A percentile compares a stretch with the other conserved stretches of the same genome.
Evolutionary conservation across 179 eudicot species (phyloP).

Genomic region (Spergularia azorica): DNA sequence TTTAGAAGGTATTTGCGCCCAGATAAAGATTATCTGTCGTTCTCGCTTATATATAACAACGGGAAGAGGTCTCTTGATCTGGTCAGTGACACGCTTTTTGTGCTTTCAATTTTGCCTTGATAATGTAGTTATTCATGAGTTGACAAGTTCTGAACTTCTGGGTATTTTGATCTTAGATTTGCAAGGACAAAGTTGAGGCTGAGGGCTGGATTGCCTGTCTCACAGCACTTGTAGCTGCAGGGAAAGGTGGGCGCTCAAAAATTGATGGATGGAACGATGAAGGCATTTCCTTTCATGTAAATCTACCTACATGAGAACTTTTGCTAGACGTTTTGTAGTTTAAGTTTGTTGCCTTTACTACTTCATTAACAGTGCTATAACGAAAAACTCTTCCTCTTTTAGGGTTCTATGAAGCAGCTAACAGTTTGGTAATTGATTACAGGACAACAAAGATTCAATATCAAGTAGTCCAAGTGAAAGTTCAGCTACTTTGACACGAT

Average conservation of each 20-base stretch:
- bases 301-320: conserved; percentile 20
- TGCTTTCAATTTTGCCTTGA: neutral
- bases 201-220: conserved; percentile 98
- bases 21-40: conserved; percentile 90
- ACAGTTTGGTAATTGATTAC: conserved; percentile 32
- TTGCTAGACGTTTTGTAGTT: neutral
- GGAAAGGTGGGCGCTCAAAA: conserved; percentile 88
- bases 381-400: neutral
- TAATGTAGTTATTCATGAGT: neutral
- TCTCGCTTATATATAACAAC: conserved; percentile 88
- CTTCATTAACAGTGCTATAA: neutral
- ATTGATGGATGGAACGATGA: conserved; percentile 94
- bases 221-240: conserved; percentile 63
- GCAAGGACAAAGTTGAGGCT: conserved; percentile 95
- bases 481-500: conserved; percentile 57
- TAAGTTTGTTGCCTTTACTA: neutral
- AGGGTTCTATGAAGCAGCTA: neutral
- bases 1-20: conserved; percentile 86
- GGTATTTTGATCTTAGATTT: conserved; percentile 61
- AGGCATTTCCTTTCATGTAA: conserved; percentile 73
- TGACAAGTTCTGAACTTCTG: conserved; percentile 10
- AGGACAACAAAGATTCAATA: conserved; percentile 71
- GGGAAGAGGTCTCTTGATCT: conserved; percentile 92
- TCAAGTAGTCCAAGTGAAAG: conserved; percentile 80
- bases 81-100: conserved; percentile 51